These are phyloP conservation scores for Vanrija humicola DNA, from an alignment of 1,284 basidiomycete genomes.

Conservation along the genomic window DNA sequence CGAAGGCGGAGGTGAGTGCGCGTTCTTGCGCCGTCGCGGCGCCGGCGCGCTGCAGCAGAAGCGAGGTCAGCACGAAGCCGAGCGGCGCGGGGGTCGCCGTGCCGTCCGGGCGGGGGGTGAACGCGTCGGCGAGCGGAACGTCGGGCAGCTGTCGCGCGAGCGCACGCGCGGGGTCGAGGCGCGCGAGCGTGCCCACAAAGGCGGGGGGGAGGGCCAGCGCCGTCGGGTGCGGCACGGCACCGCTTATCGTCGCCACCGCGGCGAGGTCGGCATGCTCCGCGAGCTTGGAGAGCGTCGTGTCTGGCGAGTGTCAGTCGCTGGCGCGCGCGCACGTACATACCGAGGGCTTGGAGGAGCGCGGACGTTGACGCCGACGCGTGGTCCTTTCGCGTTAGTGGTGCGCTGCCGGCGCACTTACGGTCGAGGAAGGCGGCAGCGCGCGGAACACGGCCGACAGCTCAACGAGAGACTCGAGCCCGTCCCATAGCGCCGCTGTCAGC, in stretches of 20 bases:
- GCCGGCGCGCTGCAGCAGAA: background rate
- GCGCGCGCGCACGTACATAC: background rate
- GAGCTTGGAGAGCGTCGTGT: background rate
- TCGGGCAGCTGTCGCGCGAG: background rate
- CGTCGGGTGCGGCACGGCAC: background rate
- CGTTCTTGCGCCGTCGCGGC: background rate
- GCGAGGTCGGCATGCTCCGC: background rate
- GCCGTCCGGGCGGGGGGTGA: background rate
- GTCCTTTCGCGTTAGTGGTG: background rate
- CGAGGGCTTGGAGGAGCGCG: background rate
- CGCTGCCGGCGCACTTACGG: no score
- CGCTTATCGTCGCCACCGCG: background rate
- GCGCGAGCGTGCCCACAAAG: background rate
- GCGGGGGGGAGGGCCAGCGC: background rate
- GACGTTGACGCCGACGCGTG: background rate
- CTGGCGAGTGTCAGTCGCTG: background rate
- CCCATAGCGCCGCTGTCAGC: background rate
- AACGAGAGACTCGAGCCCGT: background rate
- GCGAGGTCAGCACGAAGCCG: background rate
- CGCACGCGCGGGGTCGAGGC: background rate
- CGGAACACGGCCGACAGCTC: no score
- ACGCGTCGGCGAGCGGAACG: background rate
- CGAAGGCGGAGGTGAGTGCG: background rate
- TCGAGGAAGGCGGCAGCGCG: no score
- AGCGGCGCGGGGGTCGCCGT: background rate